Percentiles rank a stretch among this genome's conserved stretches.
phyloP scores from a whole-genome alignment of 164 flowering plant genomes.

The Magnolia officinalis region DNA sequence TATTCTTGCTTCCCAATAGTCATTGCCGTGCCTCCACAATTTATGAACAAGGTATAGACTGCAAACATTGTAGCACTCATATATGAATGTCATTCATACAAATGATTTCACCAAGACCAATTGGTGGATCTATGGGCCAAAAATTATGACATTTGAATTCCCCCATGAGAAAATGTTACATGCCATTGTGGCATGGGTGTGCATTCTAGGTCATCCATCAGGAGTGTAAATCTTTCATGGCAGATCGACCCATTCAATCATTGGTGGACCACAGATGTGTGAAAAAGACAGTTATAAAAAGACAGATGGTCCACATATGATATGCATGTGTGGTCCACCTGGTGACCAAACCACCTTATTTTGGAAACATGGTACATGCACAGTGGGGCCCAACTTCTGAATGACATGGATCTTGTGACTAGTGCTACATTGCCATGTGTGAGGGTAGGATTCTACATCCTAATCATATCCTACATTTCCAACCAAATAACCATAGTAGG shows the following conservation, averaged over 20 bases:
- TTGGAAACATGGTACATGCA: background rate
- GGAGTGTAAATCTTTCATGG: background rate
- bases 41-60: conserved; percentile 39
- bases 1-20: conserved; percentile 34
- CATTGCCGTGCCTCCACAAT: conserved; percentile 37
- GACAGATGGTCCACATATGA: no score
- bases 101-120: background rate
- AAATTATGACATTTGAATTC: no score
- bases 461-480: no score
- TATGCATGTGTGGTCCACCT: no score
- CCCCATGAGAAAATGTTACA: background rate
- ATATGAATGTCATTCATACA: background rate
- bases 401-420: no score
- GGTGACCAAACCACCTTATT: no score
- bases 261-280: no score
- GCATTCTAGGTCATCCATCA: background rate
- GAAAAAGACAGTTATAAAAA: no score
- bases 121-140: background rate
- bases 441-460: no score
- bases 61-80: background rate
- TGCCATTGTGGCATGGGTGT: background rate
- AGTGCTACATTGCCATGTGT: no score
- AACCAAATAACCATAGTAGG: no score
- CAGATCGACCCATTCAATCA: no score
- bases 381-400: background rate